Evolutionary conservation across 306 rosid genomes (phyloP).

Genomic region (Casuarina cunninghamiana): DNA sequence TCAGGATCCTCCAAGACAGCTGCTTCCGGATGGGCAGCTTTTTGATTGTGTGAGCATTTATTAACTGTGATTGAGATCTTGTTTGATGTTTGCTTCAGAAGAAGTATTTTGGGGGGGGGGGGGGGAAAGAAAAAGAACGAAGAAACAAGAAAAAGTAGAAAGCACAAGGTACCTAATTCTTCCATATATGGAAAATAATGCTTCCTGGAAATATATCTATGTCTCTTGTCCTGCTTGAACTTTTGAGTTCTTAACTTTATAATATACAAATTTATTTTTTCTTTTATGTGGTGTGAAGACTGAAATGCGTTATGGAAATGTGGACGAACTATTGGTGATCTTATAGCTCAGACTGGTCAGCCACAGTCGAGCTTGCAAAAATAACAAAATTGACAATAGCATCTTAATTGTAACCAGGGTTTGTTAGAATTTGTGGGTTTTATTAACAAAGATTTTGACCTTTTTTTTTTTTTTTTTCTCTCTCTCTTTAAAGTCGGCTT

Average conservation of each 20-base stretch:
- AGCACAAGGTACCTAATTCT: slow-evolving; percentile 36
- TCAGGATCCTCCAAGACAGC: slow-evolving; percentile 61
- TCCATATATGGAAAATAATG: slow-evolving; percentile 36
- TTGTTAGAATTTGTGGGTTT: too few species aligned
- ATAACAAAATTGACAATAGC: too few species aligned
- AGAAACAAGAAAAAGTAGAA: slow-evolving; percentile 39
- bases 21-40: slow-evolving; percentile 98
- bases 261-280: not conserved
- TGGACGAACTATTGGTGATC: not conserved
- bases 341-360: too few species aligned
- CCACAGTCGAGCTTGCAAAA: too few species aligned
- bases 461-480: too few species aligned
- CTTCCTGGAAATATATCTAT: slow-evolving; percentile 40
- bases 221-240: slow-evolving; percentile 16
- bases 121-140: slow-evolving; percentile 6
- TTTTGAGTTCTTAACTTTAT: not conserved
- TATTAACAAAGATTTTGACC: too few species aligned
- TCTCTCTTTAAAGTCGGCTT: too few species aligned
- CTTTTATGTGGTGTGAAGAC: not conserved
- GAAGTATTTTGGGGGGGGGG: not conserved
- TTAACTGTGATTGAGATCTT: slow-evolving; percentile 45
- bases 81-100: slow-evolving; percentile 26
- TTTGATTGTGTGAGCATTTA: slow-evolving; percentile 62
- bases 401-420: too few species aligned
- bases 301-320: not conserved